Evolutionary conservation across 148 eudicot genomes (phyloP).

Genomic region (Fallopia convolvulus): DNA sequence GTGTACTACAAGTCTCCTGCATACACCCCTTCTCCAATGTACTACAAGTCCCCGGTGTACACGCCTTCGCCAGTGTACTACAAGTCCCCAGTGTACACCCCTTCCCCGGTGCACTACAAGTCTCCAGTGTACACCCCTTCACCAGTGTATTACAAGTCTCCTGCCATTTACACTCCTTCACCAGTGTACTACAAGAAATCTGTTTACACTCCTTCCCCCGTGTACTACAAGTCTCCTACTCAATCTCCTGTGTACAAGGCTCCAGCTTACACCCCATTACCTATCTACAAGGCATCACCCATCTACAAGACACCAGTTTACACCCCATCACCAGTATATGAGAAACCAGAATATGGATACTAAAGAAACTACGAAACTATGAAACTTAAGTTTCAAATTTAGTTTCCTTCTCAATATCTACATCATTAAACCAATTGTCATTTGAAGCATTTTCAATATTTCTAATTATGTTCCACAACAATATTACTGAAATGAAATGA

Average conservation of each 20-base stretch:
- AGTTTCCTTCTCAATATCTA: neutral
- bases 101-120: neutral
- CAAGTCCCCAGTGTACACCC: neutral
- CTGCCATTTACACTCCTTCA: neutral
- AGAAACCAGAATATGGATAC: neutral
- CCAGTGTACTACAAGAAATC: neutral
- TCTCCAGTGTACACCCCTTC: neutral
- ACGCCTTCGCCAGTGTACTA: neutral
- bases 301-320: slow-evolving; percentile 7
- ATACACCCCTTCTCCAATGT: neutral
- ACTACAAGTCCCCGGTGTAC: neutral
- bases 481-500: neutral
- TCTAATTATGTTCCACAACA: neutral
- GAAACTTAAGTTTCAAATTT: neutral
- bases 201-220: neutral
- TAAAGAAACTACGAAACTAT: neutral
- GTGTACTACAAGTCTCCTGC: neutral
- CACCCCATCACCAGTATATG: neutral
- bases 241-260: neutral
- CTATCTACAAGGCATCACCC: neutral
- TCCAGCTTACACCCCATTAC: neutral
- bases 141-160: neutral
- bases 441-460: neutral
- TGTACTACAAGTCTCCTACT: neutral
- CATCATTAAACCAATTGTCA: neutral